Base-by-base conservation (phyloP, 768 basidiomycete genomes). In the Pleurotus pulmonarius region DNA sequence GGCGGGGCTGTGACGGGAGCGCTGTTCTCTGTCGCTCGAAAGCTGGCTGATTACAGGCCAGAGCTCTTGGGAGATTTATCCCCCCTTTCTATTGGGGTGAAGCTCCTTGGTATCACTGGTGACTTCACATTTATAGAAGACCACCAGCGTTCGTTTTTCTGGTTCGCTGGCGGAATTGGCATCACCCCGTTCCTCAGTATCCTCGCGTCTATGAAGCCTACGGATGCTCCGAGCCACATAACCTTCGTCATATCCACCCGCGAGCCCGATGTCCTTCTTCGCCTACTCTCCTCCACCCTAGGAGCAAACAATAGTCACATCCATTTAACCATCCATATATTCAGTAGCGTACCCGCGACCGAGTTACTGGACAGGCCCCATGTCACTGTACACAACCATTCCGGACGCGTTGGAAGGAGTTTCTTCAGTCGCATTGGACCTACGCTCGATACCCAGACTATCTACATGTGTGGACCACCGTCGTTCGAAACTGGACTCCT, bases 151-250 rank as follows among this genome's bases (percentile, higher is more conserved):
- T 70, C 70, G 29, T 61, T 83, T 25, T 65, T 85, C 24, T 86
- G 82, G 83, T 67, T 83, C n/a, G 83, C 83, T 1, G 85, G 83
- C 20, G 85, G 85, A 0, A 86, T 87, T 40, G 85, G 86, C 3
- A 46, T 87, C 16, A 87, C 86, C 15, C 85, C 83, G 0, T 87
- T 83, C 66, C 63, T 87, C n/a, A 75, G 76, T 24, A 77, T 86
- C 78, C 70, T 83, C 0, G 53, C 60, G 15, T 64, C 63, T 4
- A 53, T 70, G 12, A 54, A 60, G 15, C 3, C 39, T 47, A 24
- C 57, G 49, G 44, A 58, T 16, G 47, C 49, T 15, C 24, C 56
- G 26, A 67, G 67, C 58, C 75, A 82, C 58, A 70, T 86, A n/a
- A 68, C 69, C 0, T 69, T 86, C 25, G 65, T 77, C 3, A 58